Evolutionary conservation across 1,284 basidiomycete genomes (phyloP).

Genomic region (Cutaneotrichosporon mucoides): DNA sequence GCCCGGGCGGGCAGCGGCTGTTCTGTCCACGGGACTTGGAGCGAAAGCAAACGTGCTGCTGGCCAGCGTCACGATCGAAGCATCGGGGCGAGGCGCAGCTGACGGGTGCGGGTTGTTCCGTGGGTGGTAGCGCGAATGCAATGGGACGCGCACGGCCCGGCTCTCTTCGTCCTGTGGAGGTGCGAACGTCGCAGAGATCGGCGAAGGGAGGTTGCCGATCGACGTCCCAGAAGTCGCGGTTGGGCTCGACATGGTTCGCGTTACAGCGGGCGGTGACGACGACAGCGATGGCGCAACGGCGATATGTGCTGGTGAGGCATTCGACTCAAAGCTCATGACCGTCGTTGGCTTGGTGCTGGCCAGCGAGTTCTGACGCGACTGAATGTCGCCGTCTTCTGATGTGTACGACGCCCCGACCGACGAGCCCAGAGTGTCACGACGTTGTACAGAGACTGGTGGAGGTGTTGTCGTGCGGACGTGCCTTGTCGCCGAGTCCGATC

Average conservation of each 20-base stretch:
- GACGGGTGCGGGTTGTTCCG: slow-evolving; percentile 90
- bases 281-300: slow-evolving; percentile 49
- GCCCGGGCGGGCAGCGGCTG: slow-evolving; percentile 4
- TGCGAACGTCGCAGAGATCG: slow-evolving; percentile 14
- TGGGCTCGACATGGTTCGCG: slow-evolving; percentile 10
- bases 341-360: slow-evolving; percentile 93
- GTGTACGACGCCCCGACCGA: slow-evolving; percentile 17
- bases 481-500: slow-evolving; percentile 8
- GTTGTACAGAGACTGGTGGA: not conserved
- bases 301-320: slow-evolving; percentile 70
- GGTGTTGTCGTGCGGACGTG: not conserved
- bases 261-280: slow-evolving; percentile 1
- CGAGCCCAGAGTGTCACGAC: slow-evolving; percentile 13
- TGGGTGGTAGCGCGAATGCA: slow-evolving; percentile 85
- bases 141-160: slow-evolving; percentile 57
- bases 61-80: slow-evolving; percentile 84
- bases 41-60: slow-evolving; percentile 80
- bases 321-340: slow-evolving; percentile 77
- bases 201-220: slow-evolving; percentile 4
- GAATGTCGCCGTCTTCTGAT: slow-evolving; percentile 12
- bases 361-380: slow-evolving; percentile 41
- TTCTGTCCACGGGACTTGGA: slow-evolving; percentile 35
- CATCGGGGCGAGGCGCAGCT: slow-evolving; percentile 84
- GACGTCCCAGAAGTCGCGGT: slow-evolving; percentile 4
- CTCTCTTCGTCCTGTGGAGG: not conserved